Base-by-base conservation (phyloP, 345 rosid genomes). In the Arabidopsis suecica region DNA sequence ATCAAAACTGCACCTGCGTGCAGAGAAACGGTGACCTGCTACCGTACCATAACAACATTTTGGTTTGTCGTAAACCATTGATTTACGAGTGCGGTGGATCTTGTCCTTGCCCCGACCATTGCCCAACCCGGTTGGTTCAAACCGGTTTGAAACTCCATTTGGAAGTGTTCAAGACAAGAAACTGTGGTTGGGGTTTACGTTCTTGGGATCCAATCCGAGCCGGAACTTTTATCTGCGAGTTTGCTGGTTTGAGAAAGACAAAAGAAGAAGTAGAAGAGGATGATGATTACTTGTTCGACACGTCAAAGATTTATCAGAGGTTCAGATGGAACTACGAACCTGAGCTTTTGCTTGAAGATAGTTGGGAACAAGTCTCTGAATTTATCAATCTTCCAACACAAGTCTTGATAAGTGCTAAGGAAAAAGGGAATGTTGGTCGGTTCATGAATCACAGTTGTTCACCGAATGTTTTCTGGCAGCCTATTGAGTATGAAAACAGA, bases 401-500 rank as follows among this genome's bases (percentile, higher is more conserved):
- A 7, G 58, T 89, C 12, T 58, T 86, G 62, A 85, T 91, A 16
- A 82, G 73, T 56, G 90, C 91, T 0, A 89, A 75, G 56, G 70
- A 71, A 18, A 16, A 11, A 60, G 98, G 91, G 5, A 94, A 94
- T 61, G 86, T 91, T 9, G 87, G 89, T n/a, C 82, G 96, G 34
- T 90, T 93, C 75, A 86, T 93, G 86, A 93, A 90, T 68, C 96
- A 93, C 56, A 84, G 95, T 71, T 91, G 95, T 77, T 72, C 63
- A 25, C 91, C 92, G 1, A 89, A 86, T 80, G 85, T 87, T 14
- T 84, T 88, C 55, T 94, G 98, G 95, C 97, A 87, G 76, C 86
- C 91, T 9, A 37, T 88, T 53, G 8, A 78, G 12, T 69, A 25
- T 14, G 87, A 73, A 45, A 5, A 45, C 0, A 66, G 59, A 44